Conservation (phyloP, 306 rosid genomes). For the Gynostemma pentaphyllum region DNA sequence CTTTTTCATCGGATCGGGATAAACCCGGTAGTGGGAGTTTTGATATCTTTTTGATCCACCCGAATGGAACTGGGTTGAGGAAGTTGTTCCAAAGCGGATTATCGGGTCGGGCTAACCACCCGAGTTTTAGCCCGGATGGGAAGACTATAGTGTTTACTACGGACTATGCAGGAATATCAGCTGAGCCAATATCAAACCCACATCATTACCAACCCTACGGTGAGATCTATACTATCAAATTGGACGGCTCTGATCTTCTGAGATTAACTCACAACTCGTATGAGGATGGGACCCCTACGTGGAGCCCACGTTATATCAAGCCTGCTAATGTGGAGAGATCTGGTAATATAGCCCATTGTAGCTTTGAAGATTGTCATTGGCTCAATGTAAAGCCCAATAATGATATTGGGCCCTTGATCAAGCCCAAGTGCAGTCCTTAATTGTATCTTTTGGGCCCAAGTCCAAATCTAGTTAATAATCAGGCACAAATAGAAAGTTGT, state of each 20-base stretch:
- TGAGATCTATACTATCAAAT: slow-evolving; percentile 47
- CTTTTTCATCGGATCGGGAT: slow-evolving; percentile 59
- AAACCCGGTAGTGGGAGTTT: slow-evolving; percentile 56
- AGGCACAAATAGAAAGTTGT: neutral
- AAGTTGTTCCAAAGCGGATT: slow-evolving; percentile 54
- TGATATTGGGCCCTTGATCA: neutral
- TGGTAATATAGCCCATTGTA: slow-evolving; percentile 31
- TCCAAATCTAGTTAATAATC: neutral
- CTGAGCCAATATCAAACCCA: slow-evolving; percentile 80
- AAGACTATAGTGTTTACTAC: slow-evolving; percentile 49
- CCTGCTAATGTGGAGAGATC: slow-evolving; percentile 35
- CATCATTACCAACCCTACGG: slow-evolving; percentile 80
- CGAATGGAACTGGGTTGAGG: slow-evolving; percentile 64
- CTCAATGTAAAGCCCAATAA: slow-evolving; percentile 32
- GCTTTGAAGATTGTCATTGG: slow-evolving; percentile 65
- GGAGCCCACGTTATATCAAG: slow-evolving; percentile 40
- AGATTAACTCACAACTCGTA: slow-evolving; percentile 68
- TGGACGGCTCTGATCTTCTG: slow-evolving; percentile 57
- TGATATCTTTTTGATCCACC: slow-evolving; percentile 56
- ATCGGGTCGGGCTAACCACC: slow-evolving; percentile 65
- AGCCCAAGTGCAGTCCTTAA: slow-evolving; percentile 24
- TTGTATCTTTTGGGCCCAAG: neutral
- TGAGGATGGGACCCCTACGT: slow-evolving; percentile 79
- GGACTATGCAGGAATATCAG: slow-evolving; percentile 64
- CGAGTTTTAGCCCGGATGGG: slow-evolving; percentile 64